Conservation (phyloP, 495 filamentous ascomycete genomes). For the Aspergillus hancockii region DNA sequence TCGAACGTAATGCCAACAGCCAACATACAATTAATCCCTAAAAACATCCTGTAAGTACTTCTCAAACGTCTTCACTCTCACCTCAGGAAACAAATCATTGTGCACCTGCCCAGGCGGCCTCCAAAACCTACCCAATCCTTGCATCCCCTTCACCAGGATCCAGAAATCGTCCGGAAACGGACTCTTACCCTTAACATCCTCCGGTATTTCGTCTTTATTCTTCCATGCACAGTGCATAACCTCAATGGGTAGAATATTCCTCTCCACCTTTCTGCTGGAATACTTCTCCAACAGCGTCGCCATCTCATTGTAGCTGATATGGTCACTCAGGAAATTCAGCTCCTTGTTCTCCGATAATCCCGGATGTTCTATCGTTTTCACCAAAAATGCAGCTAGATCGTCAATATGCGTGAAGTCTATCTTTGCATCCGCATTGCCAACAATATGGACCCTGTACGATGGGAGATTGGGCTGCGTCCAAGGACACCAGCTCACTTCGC, state of each 20-base stretch:
- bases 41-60: slow-evolving; percentile 5
- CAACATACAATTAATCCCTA: background rate
- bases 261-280: slow-evolving; percentile 5
- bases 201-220: slow-evolving; percentile 6
- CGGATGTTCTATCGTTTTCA: slow-evolving; percentile 7
- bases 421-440: slow-evolving; percentile 10
- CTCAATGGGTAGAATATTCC: background rate
- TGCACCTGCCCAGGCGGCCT: slow-evolving; percentile 16
- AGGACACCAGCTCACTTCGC: slow-evolving; percentile 13
- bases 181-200: slow-evolving; percentile 7
- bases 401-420: slow-evolving; percentile 15
- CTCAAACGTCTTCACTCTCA: slow-evolving; percentile 16
- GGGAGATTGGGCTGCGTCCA: slow-evolving; percentile 7
- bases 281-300: slow-evolving; percentile 14
- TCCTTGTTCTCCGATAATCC: slow-evolving; percentile 12
- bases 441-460: slow-evolving; percentile 12
- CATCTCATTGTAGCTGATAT: slow-evolving; percentile 18
- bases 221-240: slow-evolving; percentile 10
- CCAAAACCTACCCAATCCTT: slow-evolving; percentile 16
- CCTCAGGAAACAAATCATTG: slow-evolving; percentile 15
- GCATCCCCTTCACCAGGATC: slow-evolving; percentile 19
- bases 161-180: slow-evolving; percentile 21
- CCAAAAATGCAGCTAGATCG: slow-evolving; percentile 13
- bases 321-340: slow-evolving; percentile 19
- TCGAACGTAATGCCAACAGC: background rate